Base-by-base conservation (phyloP, 306 rosid genomes). In the Ammopiptanthus mongolicus region DNA sequence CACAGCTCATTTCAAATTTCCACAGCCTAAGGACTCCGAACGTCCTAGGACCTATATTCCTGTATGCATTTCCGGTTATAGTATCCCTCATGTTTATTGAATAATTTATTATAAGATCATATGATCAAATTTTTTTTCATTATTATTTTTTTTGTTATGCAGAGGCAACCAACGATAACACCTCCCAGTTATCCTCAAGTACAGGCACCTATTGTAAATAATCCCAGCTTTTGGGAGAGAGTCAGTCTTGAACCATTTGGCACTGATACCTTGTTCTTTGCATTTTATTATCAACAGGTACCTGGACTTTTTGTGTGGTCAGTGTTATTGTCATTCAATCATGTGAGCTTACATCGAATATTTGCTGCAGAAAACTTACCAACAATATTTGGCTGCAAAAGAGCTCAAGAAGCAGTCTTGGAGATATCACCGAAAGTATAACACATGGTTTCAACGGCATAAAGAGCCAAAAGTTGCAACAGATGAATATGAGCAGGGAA, bases 381-480 rank as follows among this genome's bases (percentile, higher is more conserved):
- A 89, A 77, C 97, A 92, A 64, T 89, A 89, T 76, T 74, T 92
- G 89, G 97, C 96, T 51, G 97, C 97, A 28, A 92, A 87, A 78
- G 97, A 92, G 83, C 84, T 92, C 74, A 92, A 92, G 87, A 92
- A 88, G 83, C 97, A 92, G 56, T 92, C 97, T 58, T 92, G 97
- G 97, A 89, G 97, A 86, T 92, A 86, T 80, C 97, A 92, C 85
- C 83, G 90, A 73, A 92, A 89, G 71, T 92, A 92, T 67, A 91
- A 89, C 83, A 92, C 97, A 57, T 92, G 97, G 97, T 92, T 92
- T 85, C 97, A 92, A 74, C 82, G 97, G 41, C 97, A 92, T 8
- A 96, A 92, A 81, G 97, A 92, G 77, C 97, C 97, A 39, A 89
- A 92, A 89, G 89, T 92, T 39, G 96, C 97, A 34, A 89, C 97